These are phyloP conservation scores for Venturia effusa DNA, from an alignment of 2,329 filamentous ascomycete species.

Conservation along the genomic window DNA sequence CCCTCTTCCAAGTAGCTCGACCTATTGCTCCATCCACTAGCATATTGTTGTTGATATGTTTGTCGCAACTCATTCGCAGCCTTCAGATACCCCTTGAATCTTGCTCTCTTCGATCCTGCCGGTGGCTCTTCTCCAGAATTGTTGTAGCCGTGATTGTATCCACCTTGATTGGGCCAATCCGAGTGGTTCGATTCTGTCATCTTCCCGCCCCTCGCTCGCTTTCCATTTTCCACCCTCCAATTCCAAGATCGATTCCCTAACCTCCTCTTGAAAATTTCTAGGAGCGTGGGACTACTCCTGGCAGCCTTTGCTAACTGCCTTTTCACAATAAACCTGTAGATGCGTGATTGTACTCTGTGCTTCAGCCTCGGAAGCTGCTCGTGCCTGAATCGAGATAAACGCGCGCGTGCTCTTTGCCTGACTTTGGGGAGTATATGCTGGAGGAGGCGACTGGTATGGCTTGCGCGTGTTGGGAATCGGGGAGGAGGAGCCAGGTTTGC, in stretches of 20 bases:
- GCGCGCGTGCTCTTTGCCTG: slow-evolving; percentile 52
- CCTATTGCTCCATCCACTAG: slow-evolving; percentile 34
- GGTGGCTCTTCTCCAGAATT: slow-evolving; percentile 34
- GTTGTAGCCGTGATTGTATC: background rate
- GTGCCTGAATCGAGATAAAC: slow-evolving; percentile 60
- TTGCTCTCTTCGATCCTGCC: slow-evolving; percentile 64
- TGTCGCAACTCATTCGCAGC: slow-evolving; percentile 63
- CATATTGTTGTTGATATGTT: slow-evolving; percentile 48
- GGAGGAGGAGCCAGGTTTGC: slow-evolving; percentile 8
- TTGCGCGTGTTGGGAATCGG: background rate
- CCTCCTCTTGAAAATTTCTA: background rate
- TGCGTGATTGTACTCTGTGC: slow-evolving; percentile 59
- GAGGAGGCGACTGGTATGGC: slow-evolving; percentile 43
- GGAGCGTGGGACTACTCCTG: slow-evolving; percentile 13
- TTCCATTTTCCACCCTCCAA: background rate
- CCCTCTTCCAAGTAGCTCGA: slow-evolving; percentile 31
- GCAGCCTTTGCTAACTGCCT: slow-evolving; percentile 37
- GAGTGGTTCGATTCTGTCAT: slow-evolving; percentile 16
- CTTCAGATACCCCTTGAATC: slow-evolving; percentile 62
- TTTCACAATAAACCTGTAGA: slow-evolving; percentile 63
- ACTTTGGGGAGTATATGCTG: slow-evolving; percentile 50
- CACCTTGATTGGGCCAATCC: background rate
- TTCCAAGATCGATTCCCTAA: background rate
- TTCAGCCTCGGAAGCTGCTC: slow-evolving; percentile 63
- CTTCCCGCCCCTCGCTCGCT: slow-evolving; percentile 20